These are phyloP conservation scores for Exophiala aquamarina DNA, from an alignment of 2,329 filamentous ascomycete species.

Conservation along the genomic window DNA sequence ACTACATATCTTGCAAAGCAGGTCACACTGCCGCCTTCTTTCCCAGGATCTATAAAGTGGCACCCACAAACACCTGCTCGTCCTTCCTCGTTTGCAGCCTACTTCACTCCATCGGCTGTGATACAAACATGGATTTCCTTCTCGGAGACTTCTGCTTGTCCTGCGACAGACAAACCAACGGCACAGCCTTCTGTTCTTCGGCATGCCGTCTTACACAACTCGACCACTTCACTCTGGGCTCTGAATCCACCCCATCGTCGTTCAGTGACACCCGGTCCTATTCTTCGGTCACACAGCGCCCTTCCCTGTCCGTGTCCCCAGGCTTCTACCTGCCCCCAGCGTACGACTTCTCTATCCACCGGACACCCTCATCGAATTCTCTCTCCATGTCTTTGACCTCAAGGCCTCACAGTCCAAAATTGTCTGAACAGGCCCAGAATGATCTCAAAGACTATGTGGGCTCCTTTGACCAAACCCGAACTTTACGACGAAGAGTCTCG, in stretches of 20 bases:
- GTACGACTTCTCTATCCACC: constrained; percentile 69
- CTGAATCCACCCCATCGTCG: constrained; percentile 36
- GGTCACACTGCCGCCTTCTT: constrained; percentile 9
- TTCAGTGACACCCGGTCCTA: constrained; percentile 47
- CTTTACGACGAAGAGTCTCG: constrained; percentile 39
- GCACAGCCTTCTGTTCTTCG: constrained; percentile 87
- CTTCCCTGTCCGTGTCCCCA: constrained; percentile 37
- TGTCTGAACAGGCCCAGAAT: constrained; percentile 74
- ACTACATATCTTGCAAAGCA: constrained; percentile 4
- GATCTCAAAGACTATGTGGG: constrained; percentile 84
- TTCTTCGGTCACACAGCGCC: constrained; percentile 25
- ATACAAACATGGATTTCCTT: constrained; percentile 52
- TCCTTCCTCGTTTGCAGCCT: constrained; percentile 2
- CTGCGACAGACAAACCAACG: constrained; percentile 85
- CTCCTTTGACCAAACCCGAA: constrained; percentile 79
- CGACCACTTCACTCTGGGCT: constrained; percentile 48
- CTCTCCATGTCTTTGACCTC: constrained; percentile 50
- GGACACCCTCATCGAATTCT: constrained; percentile 24
- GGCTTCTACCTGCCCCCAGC: constrained; percentile 70
- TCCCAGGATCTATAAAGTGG: constrained; percentile 2
- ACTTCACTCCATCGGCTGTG: constrained; percentile 3
- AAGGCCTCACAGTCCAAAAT: constrained; percentile 69
- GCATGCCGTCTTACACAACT: constrained; percentile 85
- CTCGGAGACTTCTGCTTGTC: constrained; percentile 89
- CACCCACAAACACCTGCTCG: background rate